Evolutionary conservation across 345 rosid genomes (phyloP).

Genomic region (Psidium guajava): DNA sequence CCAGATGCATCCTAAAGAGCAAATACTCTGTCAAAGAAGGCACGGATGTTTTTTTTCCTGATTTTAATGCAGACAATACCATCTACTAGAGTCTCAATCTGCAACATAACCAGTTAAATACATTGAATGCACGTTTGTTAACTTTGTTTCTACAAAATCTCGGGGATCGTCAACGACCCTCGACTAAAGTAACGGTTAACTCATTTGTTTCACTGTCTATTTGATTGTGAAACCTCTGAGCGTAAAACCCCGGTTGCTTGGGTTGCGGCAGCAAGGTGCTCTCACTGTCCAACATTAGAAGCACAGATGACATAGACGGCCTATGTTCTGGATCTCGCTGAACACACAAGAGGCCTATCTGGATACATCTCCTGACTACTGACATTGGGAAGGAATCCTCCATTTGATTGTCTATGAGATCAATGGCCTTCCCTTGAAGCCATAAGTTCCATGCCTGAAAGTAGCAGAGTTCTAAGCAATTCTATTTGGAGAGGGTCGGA

Average conservation of each 20-base stretch:
- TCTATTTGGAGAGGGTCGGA: neutral
- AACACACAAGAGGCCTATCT: slow-evolving; percentile 31
- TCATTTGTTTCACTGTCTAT: neutral
- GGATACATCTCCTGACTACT: slow-evolving; percentile 16
- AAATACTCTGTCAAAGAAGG: neutral
- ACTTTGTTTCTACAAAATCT: neutral
- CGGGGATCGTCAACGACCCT: neutral
- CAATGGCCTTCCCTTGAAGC: slow-evolving; percentile 5
- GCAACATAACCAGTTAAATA: neutral
- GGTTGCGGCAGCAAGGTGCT: slow-evolving; percentile 14
- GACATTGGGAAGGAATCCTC: neutral
- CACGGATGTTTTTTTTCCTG: neutral
- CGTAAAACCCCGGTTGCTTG: slow-evolving; percentile 17
- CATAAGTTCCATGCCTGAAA: neutral
- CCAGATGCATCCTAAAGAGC: neutral
- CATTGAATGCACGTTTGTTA: neutral
- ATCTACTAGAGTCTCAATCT: neutral
- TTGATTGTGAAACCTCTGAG: neutral
- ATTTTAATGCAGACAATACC: neutral
- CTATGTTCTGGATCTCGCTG: slow-evolving; percentile 27
- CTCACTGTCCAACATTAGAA: slow-evolving; percentile 33
- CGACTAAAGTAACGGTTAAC: slow-evolving; percentile 3
- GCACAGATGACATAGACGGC: slow-evolving; percentile 31
- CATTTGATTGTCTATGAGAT: slow-evolving; percentile 21
- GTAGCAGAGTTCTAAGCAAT: neutral